These are phyloP conservation scores for Pichia sp. DNA, from an alignment of 1,139 yeast species.

Conservation along the genomic window DNA sequence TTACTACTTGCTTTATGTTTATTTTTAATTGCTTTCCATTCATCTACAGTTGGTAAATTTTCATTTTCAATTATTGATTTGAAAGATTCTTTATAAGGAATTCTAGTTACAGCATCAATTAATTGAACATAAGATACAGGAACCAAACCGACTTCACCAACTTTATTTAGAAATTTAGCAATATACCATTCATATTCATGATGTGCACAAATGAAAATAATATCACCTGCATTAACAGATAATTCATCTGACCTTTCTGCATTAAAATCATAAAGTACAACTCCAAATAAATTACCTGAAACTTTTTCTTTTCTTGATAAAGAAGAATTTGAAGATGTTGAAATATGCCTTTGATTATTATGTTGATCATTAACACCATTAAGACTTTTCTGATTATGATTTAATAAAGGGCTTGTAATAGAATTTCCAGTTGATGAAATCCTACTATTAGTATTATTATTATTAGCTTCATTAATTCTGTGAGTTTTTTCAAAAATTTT, in stretches of 20 bases:
- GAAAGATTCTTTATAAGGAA: slow-evolving; percentile 35
- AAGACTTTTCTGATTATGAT: too few relatives aligned
- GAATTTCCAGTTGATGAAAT: slow-evolving; percentile 9
- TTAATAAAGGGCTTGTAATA: not conserved
- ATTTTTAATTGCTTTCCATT: slow-evolving; percentile 90
- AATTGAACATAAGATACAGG: slow-evolving; percentile 88
- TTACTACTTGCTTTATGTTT: slow-evolving; percentile 89
- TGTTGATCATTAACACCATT: too few relatives aligned
- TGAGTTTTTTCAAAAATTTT: slow-evolving; percentile 66
- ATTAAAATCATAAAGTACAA: slow-evolving; percentile 71
- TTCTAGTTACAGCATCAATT: slow-evolving; percentile 66
- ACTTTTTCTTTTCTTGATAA: slow-evolving; percentile 8
- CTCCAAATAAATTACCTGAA: slow-evolving; percentile 44
- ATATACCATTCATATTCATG: slow-evolving; percentile 96
- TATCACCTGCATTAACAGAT: slow-evolving; percentile 78
- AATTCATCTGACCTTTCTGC: slow-evolving; percentile 91
- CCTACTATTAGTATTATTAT: slow-evolving; percentile 20
- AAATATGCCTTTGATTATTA: not conserved
- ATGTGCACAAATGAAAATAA: slow-evolving; percentile 88
- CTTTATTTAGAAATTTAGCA: slow-evolving; percentile 89
- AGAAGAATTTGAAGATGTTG: slow-evolving; percentile 5
- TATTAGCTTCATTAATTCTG: slow-evolving; percentile 14
- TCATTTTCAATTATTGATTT: slow-evolving; percentile 53
- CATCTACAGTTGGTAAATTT: slow-evolving; percentile 84
- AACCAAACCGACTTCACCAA: slow-evolving; percentile 96